Evolutionary conservation across 257 asterid genomes (phyloP), one percentile per base, ranked within the genome.

Genomic region (Pogostemon cablin): DNA sequence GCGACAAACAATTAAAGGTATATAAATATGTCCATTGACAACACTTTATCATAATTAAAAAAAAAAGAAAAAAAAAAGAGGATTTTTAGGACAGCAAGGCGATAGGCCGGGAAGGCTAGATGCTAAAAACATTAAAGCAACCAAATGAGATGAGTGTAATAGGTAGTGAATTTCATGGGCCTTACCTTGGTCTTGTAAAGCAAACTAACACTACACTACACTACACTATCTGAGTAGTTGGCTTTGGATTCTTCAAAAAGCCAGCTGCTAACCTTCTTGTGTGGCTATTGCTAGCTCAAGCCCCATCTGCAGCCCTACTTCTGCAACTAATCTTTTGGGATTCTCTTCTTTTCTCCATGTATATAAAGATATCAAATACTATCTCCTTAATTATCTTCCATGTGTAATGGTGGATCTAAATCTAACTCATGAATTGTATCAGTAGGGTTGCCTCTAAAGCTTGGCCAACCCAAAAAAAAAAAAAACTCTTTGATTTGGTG

Each of bases 101-200:
- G 32, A 53, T 4, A 50, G 57, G 35, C 57, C 15, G 12, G 34
- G 57, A 50, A 50, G 59, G 4, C 59, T 53, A 40, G 60, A 49
- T 71, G 68, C 47, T 68, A 35, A 72, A 59, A 65, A 46, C 38
- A 3, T 17, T 54, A 20, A 54, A 54, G 59, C 17, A 42, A 53
- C 73, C 72, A 52, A 41, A 66, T 55, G 68, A 34, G 50, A 73
- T 44, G 66, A 43, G 43, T 59, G 46, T 55, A 32, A 63, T 39
- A 37, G 56, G 44, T 25, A 9, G 32, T 15, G 32, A 10, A 46
- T 65, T 65, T 65, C 41, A 52, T 77, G 79, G 74, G 46, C 69
- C 55, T 71, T 42, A 5, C n/a, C 25, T 42, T 11, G 68, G 20
- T 32, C 20, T 37, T 34, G 59, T 37, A 44, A 46, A 62, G 52